Base-by-base conservation (phyloP, 371 early-diverging fungal genomes). In the Rhizopus microsporus region DNA sequence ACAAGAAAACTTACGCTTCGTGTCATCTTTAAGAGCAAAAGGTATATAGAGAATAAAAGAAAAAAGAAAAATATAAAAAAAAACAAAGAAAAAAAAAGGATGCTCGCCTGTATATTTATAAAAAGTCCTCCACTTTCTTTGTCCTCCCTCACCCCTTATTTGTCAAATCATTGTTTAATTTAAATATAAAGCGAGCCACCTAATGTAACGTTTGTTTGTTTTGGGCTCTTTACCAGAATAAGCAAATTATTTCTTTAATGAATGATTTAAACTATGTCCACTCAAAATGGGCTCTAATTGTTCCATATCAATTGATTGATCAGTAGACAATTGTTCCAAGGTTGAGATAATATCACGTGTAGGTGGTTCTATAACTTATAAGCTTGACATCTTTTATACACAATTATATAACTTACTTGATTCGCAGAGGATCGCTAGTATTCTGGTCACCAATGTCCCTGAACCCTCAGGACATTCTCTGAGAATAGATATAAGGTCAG, bases 391-490 rank as follows among this genome's bases (percentile, higher is more conserved):
- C 29, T 8, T 23, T 3, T 8, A 23, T 2, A 23, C 31, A 16
- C 0, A 37, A 9, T 7, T 44, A 15, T 13, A 13, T 13, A 38
- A 44, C 57, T 68, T 80, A 85, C 88, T 84, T 56, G 79, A 82
- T 62, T 88, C 89, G 46, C 91, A 86, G 57, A 94, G 62, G 55
- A 89, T 78, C 12, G 75, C 72, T 16, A 95, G 61, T n/a, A 92
- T 82, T 29, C 84, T 78, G 38, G 92, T 77, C 1, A 83, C 87
- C 53, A 94, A 70, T 16, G 80, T 74, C 64, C 93, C 94, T 17
- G 89, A 80, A 6, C 94, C 94, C 17, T 60, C 58, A 7, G 90
- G 91, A 70, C 93, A 93, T 51, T 74, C 67, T 5, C 80, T 69
- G 56, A 95, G 74, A 32, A 84, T 69, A 6, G 79, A 70, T 13